Evolutionary conservation across 192 early-diverging fungal species (phyloP).

Genomic region (Coemansia biformis): DNA sequence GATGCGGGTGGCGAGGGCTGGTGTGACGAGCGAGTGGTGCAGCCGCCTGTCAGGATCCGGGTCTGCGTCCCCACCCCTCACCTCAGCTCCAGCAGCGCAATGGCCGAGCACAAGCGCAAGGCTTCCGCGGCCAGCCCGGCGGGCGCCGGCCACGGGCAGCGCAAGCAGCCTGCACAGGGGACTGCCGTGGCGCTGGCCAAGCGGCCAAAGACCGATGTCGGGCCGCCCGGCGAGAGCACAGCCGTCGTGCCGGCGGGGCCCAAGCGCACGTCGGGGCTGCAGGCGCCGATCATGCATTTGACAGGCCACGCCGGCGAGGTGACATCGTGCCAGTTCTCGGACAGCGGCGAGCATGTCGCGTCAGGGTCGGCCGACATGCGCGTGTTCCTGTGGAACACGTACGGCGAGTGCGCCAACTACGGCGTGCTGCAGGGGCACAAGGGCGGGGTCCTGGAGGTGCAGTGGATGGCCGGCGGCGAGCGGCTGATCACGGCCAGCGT

Average conservation of each 20-base stretch:
- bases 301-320: constrained; percentile 79
- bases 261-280: constrained; percentile 67
- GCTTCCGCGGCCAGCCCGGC: constrained; percentile 10
- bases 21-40: too few relatives aligned
- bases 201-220: constrained; percentile 26
- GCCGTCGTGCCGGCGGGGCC: constrained; percentile 28
- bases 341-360: constrained; percentile 74
- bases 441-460: constrained; percentile 77
- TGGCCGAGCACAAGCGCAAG: constrained; percentile 45
- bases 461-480: constrained; percentile 82
- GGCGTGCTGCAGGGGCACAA: constrained; percentile 81
- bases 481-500: constrained; percentile 78
- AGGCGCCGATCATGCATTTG: constrained; percentile 82
- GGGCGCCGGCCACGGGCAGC: constrained; percentile 5
- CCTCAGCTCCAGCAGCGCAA: too few relatives aligned
- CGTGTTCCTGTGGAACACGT: constrained; percentile 92
- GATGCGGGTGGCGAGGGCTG: too few relatives aligned
- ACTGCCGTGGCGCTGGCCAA: constrained; percentile 41
- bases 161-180: constrained; percentile 3
- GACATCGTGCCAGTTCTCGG: constrained; percentile 79
- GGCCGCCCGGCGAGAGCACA: constrained; percentile 1
- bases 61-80: too few relatives aligned
- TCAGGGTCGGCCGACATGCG: constrained; percentile 74
- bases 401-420: constrained; percentile 87
- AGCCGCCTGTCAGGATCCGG: too few relatives aligned